Conservation (phyloP, 352 stramenopile species). For the Pythium sukuiense region DNA sequence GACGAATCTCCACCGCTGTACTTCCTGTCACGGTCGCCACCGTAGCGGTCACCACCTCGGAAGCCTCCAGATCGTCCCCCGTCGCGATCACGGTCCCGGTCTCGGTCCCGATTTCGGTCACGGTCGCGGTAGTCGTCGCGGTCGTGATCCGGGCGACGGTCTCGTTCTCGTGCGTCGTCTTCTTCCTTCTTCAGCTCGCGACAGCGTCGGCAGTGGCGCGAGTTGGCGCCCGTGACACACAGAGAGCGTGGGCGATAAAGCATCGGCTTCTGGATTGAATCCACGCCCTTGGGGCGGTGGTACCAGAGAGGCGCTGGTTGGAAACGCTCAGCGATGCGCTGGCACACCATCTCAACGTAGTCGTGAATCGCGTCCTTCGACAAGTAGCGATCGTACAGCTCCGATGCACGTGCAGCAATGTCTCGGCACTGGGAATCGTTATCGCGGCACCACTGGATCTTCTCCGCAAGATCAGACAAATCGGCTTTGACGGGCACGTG, state of each 20-base stretch:
- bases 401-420: conserved; percentile 94
- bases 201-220: conserved; percentile 67
- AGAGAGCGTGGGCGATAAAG: conserved; percentile 52
- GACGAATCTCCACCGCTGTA: conserved; percentile 29
- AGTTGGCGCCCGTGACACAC: conserved; percentile 56
- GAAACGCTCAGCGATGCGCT: conserved; percentile 91
- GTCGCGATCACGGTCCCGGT: conserved; percentile 27
- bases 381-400: conserved; percentile 93
- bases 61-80: conserved; percentile 19
- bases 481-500: conserved; percentile 97
- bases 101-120: conserved; percentile 10
- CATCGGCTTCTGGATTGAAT: conserved; percentile 59
- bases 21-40: conserved; percentile 31
- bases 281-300: conserved; percentile 53
- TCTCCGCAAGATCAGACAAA: conserved; percentile 97
- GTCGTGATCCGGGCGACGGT: conserved; percentile 34
- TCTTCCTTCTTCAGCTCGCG: conserved; percentile 67
- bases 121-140: conserved; percentile 22
- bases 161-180: conserved; percentile 31
- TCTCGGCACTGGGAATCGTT: conserved; percentile 96
- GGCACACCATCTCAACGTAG: conserved; percentile 96
- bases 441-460: conserved; percentile 97
- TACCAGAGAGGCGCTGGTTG: conserved; percentile 62
- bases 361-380: conserved; percentile 93
- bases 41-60: conserved; percentile 18